Base-by-base conservation (phyloP, 345 rosid species). In the Geranium brycei region DNA sequence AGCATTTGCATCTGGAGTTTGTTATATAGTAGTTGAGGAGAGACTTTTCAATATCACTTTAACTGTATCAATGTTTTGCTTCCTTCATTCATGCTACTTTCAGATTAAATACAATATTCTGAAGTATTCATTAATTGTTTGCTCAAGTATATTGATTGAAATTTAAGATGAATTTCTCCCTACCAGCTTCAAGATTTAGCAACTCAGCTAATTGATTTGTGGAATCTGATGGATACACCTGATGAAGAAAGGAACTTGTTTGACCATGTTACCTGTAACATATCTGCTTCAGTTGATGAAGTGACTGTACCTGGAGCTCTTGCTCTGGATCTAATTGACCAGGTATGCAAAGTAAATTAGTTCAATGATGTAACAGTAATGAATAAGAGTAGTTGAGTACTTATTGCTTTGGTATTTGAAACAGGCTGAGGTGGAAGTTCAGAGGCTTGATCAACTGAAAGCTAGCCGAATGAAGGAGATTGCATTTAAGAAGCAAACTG, bases 211-310 rank as follows among this genome's bases (percentile, higher is more conserved):
- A 74, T 76, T 78, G 99, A 95, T 68, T 85, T 91, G 40, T 95
- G 99, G 99, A 91, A 91, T 76, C 83, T 91, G 76, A 91, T 95
- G 99, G 99, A 95, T 71, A 91, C 97, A 56, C 81, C 97, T 4
- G 78, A 60, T n/a, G 97, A 95, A 71, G 99, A 91, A 64, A 80
- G 99, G 66, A 78, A 73, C 65, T 73, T 87, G 67, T 95, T 91
- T 68, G 82, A 85, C 66, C 96, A 91, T 73, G 95, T 95, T 64
- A 91, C 95, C 59, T 77, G 96, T 73, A 83, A 95, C 85, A 79
- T 85, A 40, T 80, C 85, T 63, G 83, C 97, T 75, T 84, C 91
- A 61, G 95, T 90, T 57, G 90, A 87, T 76, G 89, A 85, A 81
- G 97, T 90, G 66, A 83, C 86, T 23, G 78, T 71, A 28, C 85